These are phyloP conservation scores for Yamadazyma oceani DNA, from an alignment of 1,139 yeast genomes.

Conservation along the genomic window DNA sequence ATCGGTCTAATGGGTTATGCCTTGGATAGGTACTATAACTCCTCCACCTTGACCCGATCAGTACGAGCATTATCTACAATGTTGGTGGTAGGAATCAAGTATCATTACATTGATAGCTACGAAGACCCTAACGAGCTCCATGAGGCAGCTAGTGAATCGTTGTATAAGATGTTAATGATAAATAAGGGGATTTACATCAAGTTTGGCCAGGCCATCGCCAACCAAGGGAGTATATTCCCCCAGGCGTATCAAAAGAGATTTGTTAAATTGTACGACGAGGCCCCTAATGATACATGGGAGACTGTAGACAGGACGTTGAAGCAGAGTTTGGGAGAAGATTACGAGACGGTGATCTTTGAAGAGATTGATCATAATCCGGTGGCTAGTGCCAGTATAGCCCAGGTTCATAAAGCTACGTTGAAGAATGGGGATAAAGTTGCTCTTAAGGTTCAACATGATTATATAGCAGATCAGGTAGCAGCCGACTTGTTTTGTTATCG, in stretches of 20 bases:
- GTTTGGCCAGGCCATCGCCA: slow-evolving; percentile 73
- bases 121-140: slow-evolving; percentile 53
- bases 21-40: slow-evolving; percentile 43
- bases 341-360: slow-evolving; percentile 45
- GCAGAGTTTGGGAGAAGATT: slow-evolving; percentile 45
- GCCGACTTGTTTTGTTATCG: slow-evolving; percentile 62
- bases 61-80: slow-evolving; percentile 50
- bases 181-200: slow-evolving; percentile 78
- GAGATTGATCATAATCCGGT: slow-evolving; percentile 52
- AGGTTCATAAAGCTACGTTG: slow-evolving; percentile 61
- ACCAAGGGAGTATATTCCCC: slow-evolving; percentile 70
- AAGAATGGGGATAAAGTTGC: slow-evolving; percentile 58
- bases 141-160: slow-evolving; percentile 55
- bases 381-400: slow-evolving; percentile 76
- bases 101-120: slow-evolving; percentile 44
- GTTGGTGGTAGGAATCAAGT: slow-evolving; percentile 57
- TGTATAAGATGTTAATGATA: slow-evolving; percentile 49
- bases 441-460: slow-evolving; percentile 66
- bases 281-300: slow-evolving; percentile 67
- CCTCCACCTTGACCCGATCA: slow-evolving; percentile 54
- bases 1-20: slow-evolving; percentile 20
- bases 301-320: slow-evolving; percentile 47
- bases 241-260: slow-evolving; percentile 57
- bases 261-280: slow-evolving; percentile 62
- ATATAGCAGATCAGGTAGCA: slow-evolving; percentile 54